Base-by-base conservation (phyloP, 176 grass and related monocot species). In the Themeda triandra region DNA sequence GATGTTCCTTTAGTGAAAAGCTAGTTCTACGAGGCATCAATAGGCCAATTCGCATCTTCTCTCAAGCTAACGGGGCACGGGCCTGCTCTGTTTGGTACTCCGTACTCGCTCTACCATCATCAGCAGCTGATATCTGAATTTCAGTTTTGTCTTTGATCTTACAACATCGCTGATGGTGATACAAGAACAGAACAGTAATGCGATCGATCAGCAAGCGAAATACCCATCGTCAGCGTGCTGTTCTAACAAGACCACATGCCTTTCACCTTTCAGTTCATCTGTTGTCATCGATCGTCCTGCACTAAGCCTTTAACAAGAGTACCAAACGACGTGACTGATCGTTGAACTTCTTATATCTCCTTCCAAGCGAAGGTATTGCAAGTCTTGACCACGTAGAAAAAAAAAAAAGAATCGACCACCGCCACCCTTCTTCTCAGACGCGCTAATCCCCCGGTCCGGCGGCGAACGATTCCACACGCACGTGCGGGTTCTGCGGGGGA, bases 371-470 rank as follows among this genome's bases (percentile, higher is more conserved):
- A 37, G 18, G 1, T 49, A 13, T 69, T 40, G 10, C 4, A 49
- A 49, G 49, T 53, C 17, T 18, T 19, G 15, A 51, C 48, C 48
- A 17, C 48, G 48, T 18, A 23, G 18, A 7, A 48, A 39, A 15
- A 33, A 17, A 7, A 0, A 7, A 32, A 1, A 3, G 0, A 28
- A 0, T 0, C 87, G 89, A 99, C 93, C 91, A 98, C 96, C 94
- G 91, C 96, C 93, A 99, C 96, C 89, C 96, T 96, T 99, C 91
- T 99, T 99, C 91, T 96, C 96, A 98, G 96, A 98, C 96, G 93
- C 89, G 93, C 96, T 99, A 99, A 99, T 99, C 96, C n/a, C n/a
- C n/a, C n/a, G n/a, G n/a, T n/a, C n/a, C n/a, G n/a, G n/a, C n/a
- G n/a, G n/a, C n/a, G n/a, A 90, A 86, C 7, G 12, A 31, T 86